These are phyloP conservation scores for Crepidotus sp. DNA, from an alignment of 1,284 basidiomycete genomes.

Conservation along the genomic window DNA sequence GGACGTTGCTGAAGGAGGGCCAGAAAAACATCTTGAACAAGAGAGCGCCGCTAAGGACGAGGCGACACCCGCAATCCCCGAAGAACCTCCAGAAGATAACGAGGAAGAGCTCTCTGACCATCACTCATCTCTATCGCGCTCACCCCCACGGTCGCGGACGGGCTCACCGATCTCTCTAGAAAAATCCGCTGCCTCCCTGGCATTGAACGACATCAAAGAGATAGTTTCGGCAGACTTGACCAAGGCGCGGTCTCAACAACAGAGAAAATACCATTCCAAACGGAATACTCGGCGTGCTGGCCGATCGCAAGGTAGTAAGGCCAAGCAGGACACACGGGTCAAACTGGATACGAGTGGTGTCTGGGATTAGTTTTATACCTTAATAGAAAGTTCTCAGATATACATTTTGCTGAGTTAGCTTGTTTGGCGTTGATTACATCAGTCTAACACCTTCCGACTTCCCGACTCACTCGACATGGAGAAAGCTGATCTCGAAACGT, in stretches of 20 bases:
- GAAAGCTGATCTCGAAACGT: slow-evolving; percentile 76
- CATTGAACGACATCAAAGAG: slow-evolving; percentile 35
- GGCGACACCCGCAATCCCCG: slow-evolving; percentile 21
- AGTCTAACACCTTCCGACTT: not conserved
- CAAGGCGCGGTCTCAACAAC: slow-evolving; percentile 53
- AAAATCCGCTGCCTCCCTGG: slow-evolving; percentile 24
- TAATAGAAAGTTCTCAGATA: too few relatives aligned
- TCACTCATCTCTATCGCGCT: slow-evolving; percentile 30
- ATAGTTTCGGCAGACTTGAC: slow-evolving; percentile 58
- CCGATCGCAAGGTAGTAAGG: slow-evolving; percentile 74
- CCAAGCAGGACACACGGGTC: slow-evolving; percentile 66
- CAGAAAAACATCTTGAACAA: too few relatives aligned
- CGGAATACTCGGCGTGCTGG: slow-evolving; percentile 58
- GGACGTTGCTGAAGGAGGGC: slow-evolving; percentile 25
- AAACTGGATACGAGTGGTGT: slow-evolving; percentile 52
- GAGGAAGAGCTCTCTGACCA: slow-evolving; percentile 17
- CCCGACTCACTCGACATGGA: slow-evolving; percentile 41
- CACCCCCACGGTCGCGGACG: slow-evolving; percentile 39
- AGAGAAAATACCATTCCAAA: slow-evolving; percentile 68
- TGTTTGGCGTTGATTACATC: slow-evolving; percentile 10
- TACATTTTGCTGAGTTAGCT: too few relatives aligned
- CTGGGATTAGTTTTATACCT: slow-evolving; percentile 41
- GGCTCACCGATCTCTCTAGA: slow-evolving; percentile 29
- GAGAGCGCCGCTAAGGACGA: slow-evolving; percentile 19
- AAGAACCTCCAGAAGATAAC: slow-evolving; percentile 17